Conservation (phyloP, 2,329 filamentous ascomycete genomes). For the Pseudocercospora ulei region DNA sequence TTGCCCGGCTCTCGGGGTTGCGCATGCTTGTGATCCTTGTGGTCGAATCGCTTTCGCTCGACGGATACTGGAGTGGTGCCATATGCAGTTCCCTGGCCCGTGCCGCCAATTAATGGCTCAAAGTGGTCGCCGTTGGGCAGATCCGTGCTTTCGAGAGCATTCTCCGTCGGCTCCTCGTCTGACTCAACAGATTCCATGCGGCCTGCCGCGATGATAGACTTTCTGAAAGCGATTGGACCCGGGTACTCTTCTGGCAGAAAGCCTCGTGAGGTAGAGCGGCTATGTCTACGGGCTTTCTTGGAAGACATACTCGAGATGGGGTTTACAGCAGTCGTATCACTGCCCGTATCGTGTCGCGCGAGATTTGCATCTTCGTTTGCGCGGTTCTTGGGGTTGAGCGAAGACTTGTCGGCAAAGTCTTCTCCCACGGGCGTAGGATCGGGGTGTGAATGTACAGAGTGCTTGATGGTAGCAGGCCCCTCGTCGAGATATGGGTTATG, state of each 20-base stretch:
- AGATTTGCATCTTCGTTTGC: slow-evolving; percentile 48
- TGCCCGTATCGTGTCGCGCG: slow-evolving; percentile 46
- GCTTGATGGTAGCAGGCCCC: slow-evolving; percentile 22
- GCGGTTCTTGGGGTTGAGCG: slow-evolving; percentile 1
- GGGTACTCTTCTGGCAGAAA: slow-evolving; percentile 56
- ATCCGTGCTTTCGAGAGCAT: slow-evolving; percentile 38
- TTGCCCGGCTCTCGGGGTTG: slow-evolving; percentile 55
- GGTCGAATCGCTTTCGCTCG: slow-evolving; percentile 32
- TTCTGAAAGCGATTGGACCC: slow-evolving; percentile 79
- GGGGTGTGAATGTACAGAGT: slow-evolving; percentile 46
- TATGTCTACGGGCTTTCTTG: slow-evolving; percentile 48
- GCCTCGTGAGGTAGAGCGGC: slow-evolving; percentile 49
- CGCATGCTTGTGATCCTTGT: slow-evolving; percentile 62
- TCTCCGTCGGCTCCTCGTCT: slow-evolving; percentile 47
- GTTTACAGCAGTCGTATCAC: slow-evolving; percentile 32
- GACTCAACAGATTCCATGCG: slow-evolving; percentile 49
- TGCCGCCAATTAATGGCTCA: slow-evolving; percentile 26
- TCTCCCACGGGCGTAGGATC: slow-evolving; percentile 39
- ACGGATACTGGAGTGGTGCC: slow-evolving; percentile 20
- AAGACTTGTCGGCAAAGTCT: too few species aligned
- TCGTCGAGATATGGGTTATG: slow-evolving; percentile 45
- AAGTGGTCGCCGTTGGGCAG: slow-evolving; percentile 10
- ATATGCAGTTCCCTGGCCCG: slow-evolving; percentile 30
- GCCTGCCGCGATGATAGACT: slow-evolving; percentile 83
- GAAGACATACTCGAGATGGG: slow-evolving; percentile 30